Base-by-base conservation (phyloP, 805 yeast genomes). In the Yamadazyma sp. region DNA sequence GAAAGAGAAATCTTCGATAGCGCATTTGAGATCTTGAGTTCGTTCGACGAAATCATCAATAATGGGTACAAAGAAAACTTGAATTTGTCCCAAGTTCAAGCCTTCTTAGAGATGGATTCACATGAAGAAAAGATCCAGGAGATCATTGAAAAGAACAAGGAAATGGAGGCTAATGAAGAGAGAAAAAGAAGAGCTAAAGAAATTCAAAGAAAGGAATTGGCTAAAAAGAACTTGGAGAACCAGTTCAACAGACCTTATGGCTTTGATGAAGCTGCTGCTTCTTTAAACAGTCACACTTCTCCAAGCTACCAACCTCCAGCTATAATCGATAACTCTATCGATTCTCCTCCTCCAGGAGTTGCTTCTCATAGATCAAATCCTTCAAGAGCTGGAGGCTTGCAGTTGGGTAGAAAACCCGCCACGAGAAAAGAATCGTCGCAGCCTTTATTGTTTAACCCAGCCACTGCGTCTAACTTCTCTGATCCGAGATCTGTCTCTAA, bases 71-170 rank as follows among this genome's bases (percentile, higher is more conserved):
- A 86, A 48, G 99, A 93, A 61, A 84, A 88, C 62, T 68, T 91
- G 48, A 78, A 93, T 1, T 60, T 83, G 47, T 61, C 80, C 42
- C 98, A 93, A 67, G 84, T 93, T 47, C 80, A 78, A 60, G 86
- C 95, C 9, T 91, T 86, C 64, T 71, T 93, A 68, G 91, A 88
- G 58, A 91, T 93, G 98, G 98, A 93, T 65, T 85, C 95, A 27
- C 97, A 93, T 60, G 99, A 93, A 66, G 99, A 93, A 67, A 91
- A 87, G 71, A 91, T 95, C 57, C 98, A 93, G 71, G 97, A 93
- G 60, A 90, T 93, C 59, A 93, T 93, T 53, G 98, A 88, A 66
- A 81, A 90, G 62, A 93, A 93, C 71, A 93, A 93, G 67, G 99
- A 93, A 67, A 69, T 86, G 54, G 99, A 91, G 64, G 99, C 99